These are phyloP conservation scores for Gnomoniopsis sp. DNA, from an alignment of 2,329 filamentous ascomycete species.

Conservation along the genomic window DNA sequence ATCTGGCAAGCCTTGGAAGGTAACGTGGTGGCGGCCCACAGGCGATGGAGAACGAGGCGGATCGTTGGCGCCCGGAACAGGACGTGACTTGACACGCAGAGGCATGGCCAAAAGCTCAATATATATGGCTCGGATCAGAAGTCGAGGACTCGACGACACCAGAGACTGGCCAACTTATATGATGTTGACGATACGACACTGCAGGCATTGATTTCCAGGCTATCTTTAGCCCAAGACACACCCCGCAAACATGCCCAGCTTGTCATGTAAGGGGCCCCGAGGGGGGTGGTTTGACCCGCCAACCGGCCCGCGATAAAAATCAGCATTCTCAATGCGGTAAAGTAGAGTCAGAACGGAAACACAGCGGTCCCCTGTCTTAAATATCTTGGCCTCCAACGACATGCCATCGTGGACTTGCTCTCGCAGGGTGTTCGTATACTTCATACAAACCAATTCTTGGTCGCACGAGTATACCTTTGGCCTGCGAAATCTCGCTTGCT, in stretches of 20 bases:
- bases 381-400: background rate
- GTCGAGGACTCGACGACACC: too few relatives aligned
- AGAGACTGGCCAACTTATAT: too few relatives aligned
- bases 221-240: background rate
- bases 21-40: conserved; percentile 21
- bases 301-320: background rate
- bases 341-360: background rate
- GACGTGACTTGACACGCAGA: conserved; percentile 39
- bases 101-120: conserved; percentile 25
- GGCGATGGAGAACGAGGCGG: conserved; percentile 34
- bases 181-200: too few relatives aligned
- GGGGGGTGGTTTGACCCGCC: too few relatives aligned
- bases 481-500: background rate
- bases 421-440: background rate
- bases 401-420: background rate
- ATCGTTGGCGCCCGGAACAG: conserved; percentile 25
- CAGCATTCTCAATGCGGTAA: background rate
- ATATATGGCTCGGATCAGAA: too few relatives aligned
- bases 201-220: background rate
- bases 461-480: background rate
- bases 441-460: background rate
- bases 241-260: background rate
- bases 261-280: background rate
- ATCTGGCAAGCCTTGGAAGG: conserved; percentile 42
- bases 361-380: background rate